Evolutionary conservation across 345 rosid genomes (phyloP), one percentile per base, ranked within the genome.

Genomic region (Raphanus raphanistrum): DNA sequence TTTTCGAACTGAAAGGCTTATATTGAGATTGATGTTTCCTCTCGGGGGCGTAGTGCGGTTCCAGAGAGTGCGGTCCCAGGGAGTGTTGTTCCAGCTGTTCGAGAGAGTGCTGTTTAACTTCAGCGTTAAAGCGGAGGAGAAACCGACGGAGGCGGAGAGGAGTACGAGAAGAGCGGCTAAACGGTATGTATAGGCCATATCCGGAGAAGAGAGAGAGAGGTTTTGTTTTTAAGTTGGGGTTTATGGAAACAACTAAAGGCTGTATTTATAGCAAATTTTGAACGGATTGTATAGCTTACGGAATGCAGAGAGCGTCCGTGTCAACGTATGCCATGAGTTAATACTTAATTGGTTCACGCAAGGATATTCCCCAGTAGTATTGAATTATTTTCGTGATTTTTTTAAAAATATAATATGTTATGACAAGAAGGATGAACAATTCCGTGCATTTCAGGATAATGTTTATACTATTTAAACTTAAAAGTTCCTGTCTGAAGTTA

Each of bases 391-490:
- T 62, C 8, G 38, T 11, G 4, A 12, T 41, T 17, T 7, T 16
- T 0, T 32, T 32, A 32, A 26, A 35, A 21, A 21, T 21, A 21
- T 21, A 21, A 21, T n/a, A 48, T 26, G 27, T 60, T 45, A 66
- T 33, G 59, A 48, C 61, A 66, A 71, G 38, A 65, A 0, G 76
- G 76, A 70, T 35, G 65, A 70, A 70, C 75, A 16, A 33, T 77
- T 77, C 80, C 80, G 75, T 77, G 75, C 70, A 63, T 70, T 65
- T 63, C 75, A 64, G 70, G 71, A 54, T 70, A 70, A 77, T 70
- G 59, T 77, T 77, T 36, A 63, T 70, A 76, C 50, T 70, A 63
- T 63, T 63, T 76, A 68, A 69, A 50, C 25, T 76, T 63, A 76
- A 61, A 4, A 61, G 63, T 61, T 61, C 29, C 5, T 29, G 31